Evolutionary conservation across 1,284 basidiomycete species (phyloP).

Genomic region (Abortiporus biennis): DNA sequence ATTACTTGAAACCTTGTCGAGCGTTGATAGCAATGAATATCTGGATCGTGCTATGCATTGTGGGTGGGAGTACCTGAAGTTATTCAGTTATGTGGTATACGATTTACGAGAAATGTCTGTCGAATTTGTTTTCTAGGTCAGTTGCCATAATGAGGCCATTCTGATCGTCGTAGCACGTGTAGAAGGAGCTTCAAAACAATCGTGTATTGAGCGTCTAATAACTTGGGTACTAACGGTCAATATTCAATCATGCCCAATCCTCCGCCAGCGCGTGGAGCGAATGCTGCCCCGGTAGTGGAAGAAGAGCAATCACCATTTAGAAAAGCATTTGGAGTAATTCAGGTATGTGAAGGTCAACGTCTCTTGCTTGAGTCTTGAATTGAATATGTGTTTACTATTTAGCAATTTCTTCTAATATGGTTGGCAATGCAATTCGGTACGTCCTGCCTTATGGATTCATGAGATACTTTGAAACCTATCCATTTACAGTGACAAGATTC

Average conservation of each 20-base stretch:
- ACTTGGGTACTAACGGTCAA: no score
- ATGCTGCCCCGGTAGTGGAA: constrained; percentile 9
- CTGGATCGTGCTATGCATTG: no score
- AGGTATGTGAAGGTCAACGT: constrained; percentile 36
- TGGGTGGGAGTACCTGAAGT: no score
- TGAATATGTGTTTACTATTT: constrained; percentile 1
- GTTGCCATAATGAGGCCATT: no score
- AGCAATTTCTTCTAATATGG: constrained; percentile 67
- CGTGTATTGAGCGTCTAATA: no score
- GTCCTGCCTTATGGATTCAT: constrained; percentile 15
- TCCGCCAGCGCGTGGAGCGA: constrained; percentile 12
- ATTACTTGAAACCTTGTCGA: neutral
- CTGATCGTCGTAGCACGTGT: no score
- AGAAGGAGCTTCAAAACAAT: no score
- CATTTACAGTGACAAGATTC: constrained; percentile 36
- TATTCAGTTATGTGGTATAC: no score
- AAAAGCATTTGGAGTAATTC: constrained; percentile 35
- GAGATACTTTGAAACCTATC: neutral
- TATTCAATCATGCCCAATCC: constrained; percentile 16
- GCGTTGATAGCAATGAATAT: no score
- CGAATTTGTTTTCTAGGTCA: no score
- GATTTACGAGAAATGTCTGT: no score
- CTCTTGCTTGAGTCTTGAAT: neutral
- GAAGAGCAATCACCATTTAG: constrained; percentile 23
- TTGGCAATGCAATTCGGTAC: constrained; percentile 56